A percentile compares a stretch with the other conserved stretches of the same genome.
Evolutionary conservation across 140 eudicot genomes (phyloP).

Genomic region (Flaveria floridana): DNA sequence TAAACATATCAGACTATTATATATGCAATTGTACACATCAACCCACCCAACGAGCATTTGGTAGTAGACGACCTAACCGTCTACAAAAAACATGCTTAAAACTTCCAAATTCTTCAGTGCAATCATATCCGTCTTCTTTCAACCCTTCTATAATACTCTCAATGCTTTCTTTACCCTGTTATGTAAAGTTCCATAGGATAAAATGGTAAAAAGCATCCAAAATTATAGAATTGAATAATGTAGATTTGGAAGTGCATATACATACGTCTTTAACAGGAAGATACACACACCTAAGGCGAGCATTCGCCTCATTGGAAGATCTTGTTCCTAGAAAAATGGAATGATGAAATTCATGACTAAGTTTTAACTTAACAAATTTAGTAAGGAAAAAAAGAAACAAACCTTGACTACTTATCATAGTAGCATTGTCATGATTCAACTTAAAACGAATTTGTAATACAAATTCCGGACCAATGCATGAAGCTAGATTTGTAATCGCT

Average conservation of each 20-base stretch:
- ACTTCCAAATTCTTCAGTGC: constrained; percentile 48
- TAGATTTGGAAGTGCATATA: neutral
- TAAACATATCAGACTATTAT: constrained; percentile 12
- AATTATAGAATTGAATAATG: neutral
- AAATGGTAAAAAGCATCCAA: constrained; percentile 18
- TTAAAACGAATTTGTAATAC: constrained; percentile 50
- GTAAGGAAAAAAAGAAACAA: constrained; percentile 2
- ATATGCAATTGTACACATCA: neutral
- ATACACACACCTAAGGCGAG: constrained; percentile 67
- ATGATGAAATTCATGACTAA: neutral
- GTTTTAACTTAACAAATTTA: neutral
- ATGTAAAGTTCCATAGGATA: constrained; percentile 18
- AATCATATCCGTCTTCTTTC: constrained; percentile 49
- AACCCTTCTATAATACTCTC: constrained; percentile 50
- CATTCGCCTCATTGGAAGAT: constrained; percentile 57
- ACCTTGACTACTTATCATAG: constrained; percentile 44
- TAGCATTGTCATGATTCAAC: constrained; percentile 33
- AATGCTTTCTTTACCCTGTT: constrained; percentile 73
- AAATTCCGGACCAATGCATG: constrained; percentile 84
- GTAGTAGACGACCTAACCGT: constrained; percentile 86
- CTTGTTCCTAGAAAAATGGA: constrained; percentile 38
- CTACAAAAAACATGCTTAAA: constrained; percentile 75
- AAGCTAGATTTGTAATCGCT: constrained; percentile 56
- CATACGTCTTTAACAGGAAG: constrained; percentile 63
- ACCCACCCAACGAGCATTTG: constrained; percentile 92